These are phyloP conservation scores for Suhomyces canberraensis DNA, from an alignment of 805 yeast genomes.

Conservation along the genomic window DNA sequence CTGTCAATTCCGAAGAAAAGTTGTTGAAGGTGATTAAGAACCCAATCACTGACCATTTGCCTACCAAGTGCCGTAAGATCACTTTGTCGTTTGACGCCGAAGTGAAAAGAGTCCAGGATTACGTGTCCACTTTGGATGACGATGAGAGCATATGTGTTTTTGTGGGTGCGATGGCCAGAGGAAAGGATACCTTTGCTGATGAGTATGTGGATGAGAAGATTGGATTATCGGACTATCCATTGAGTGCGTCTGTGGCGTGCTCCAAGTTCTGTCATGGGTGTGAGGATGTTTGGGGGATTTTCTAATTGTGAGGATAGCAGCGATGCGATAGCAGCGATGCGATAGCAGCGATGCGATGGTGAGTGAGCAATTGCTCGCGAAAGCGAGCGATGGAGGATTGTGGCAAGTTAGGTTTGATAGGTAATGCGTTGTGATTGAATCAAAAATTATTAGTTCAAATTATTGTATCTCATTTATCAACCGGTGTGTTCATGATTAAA, in stretches of 20 bases:
- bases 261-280: constrained; percentile 98
- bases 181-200: constrained; percentile 95
- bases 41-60: constrained; percentile 95
- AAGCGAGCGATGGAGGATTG: no score
- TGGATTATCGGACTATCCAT: constrained; percentile 91
- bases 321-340: no score
- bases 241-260: constrained; percentile 97
- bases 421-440: no score
- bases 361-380: no score
- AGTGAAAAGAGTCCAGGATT: constrained; percentile 84
- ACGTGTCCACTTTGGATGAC: constrained; percentile 70
- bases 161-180: constrained; percentile 99
- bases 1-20: constrained; percentile 94
- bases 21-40: constrained; percentile 91
- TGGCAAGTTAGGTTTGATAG: no score
- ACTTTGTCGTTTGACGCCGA: constrained; percentile 92
- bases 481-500: no score
- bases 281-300: constrained; percentile 95
- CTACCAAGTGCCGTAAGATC: constrained; percentile 90
- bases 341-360: no score
- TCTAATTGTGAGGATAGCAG: constrained; percentile 17
- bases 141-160: constrained; percentile 96
- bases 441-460: no score
- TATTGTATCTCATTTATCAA: no score
- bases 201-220: constrained; percentile 95